Conservation (phyloP, 192 early-diverging fungal species). For the Coemansia sp. region DNA sequence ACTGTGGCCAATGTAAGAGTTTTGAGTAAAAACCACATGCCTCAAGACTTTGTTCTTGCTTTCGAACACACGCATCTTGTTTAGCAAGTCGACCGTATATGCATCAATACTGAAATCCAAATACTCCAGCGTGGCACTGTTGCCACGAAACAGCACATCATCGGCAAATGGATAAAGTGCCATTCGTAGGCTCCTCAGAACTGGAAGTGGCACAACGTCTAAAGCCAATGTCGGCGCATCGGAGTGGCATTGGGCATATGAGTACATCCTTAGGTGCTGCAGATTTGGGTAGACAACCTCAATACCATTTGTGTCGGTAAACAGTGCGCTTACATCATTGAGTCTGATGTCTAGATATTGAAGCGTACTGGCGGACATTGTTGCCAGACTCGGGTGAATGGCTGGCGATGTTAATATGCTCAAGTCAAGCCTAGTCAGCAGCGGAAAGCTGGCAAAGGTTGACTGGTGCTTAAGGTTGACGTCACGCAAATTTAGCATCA, state of each 20-base stretch:
- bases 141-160: constrained; percentile 11
- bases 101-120: not conserved
- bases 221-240: not conserved
- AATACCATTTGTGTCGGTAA: not conserved
- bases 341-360: not conserved
- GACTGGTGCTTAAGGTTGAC: not conserved
- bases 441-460: not conserved
- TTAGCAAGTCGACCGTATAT: not conserved
- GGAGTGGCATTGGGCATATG: too few relatives aligned
- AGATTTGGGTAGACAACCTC: not conserved
- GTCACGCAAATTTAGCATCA: too few relatives aligned
- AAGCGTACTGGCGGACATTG: not conserved
- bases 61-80: not conserved
- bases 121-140: not conserved
- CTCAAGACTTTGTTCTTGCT: not conserved
- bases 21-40: not conserved
- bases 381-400: not conserved
- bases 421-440: not conserved
- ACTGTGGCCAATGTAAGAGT: not conserved
- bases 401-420: not conserved
- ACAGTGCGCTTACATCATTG: not conserved
- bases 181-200: not conserved
- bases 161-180: not conserved
- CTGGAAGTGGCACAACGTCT: not conserved
- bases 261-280: not conserved